Evolutionary conservation across 2,329 filamentous ascomycete genomes (phyloP).

Genomic region (Sordariomycetes sp.): DNA sequence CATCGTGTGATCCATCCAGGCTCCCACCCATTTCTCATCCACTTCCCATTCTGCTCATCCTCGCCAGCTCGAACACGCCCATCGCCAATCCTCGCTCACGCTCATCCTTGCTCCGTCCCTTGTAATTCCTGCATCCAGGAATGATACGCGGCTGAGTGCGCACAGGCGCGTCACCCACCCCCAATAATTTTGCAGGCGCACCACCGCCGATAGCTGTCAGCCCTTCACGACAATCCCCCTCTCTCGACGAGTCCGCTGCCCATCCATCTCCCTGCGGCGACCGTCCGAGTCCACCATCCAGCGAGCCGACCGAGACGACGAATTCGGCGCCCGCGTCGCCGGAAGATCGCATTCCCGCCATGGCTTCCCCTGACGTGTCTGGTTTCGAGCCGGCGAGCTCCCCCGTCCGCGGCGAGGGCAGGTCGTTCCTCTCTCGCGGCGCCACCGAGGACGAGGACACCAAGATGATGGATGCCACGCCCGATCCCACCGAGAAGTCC

Average conservation of each 20-base stretch:
- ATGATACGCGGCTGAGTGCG: not conserved
- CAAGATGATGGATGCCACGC: slow-evolving; percentile 27
- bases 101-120: not conserved
- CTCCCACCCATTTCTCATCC: not conserved
- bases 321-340: not conserved
- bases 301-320: not conserved
- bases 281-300: not conserved
- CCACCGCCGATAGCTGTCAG: not conserved
- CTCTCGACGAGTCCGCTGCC: not conserved
- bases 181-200: not conserved
- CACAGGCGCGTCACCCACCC: not conserved
- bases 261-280: no score
- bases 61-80: not conserved
- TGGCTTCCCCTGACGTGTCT: slow-evolving; percentile 30
- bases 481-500: slow-evolving; percentile 29
- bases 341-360: slow-evolving; percentile 10
- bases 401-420: slow-evolving; percentile 27
- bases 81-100: not conserved
- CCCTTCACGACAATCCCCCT: not conserved
- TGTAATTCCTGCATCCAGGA: not conserved
- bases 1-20: not conserved
- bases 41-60: not conserved
- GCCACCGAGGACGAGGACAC: slow-evolving; percentile 37
- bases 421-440: slow-evolving; percentile 34
- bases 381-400: slow-evolving; percentile 36